These are phyloP conservation scores for Salvia rosmarinus DNA, from an alignment of 257 asterid genomes.

Conservation along the genomic window DNA sequence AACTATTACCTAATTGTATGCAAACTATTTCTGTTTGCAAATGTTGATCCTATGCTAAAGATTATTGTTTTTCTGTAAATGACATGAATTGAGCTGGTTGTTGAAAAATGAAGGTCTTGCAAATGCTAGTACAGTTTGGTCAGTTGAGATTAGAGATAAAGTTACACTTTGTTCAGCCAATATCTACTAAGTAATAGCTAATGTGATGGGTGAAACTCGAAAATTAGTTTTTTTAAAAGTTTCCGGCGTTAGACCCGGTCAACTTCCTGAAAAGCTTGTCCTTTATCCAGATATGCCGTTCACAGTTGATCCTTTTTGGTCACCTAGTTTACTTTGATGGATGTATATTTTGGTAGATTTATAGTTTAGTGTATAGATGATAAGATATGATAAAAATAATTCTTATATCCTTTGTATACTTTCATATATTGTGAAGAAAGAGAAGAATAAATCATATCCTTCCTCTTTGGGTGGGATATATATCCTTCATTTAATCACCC, in stretches of 20 bases:
- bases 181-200: neutral
- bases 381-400: neutral
- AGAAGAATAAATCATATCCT: neutral
- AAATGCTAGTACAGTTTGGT: neutral
- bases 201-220: neutral
- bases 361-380: neutral
- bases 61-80: neutral
- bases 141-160: neutral
- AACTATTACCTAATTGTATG: neutral
- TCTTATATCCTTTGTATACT: neutral
- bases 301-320: neutral
- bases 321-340: neutral
- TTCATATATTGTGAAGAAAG: neutral
- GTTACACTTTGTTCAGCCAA: neutral
- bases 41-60: neutral
- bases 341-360: neutral
- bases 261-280: neutral
- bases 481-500: neutral
- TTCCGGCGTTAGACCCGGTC: neutral
- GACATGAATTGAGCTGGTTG: conserved; percentile 1
- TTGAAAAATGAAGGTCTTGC: neutral
- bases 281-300: neutral
- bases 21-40: neutral
- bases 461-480: neutral
- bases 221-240: neutral